A percentile compares a stretch with the other conserved stretches of the same genome.
Conservation (phyloP, 2,329 filamentous ascomycete species). For the Penicillium sp. region DNA sequence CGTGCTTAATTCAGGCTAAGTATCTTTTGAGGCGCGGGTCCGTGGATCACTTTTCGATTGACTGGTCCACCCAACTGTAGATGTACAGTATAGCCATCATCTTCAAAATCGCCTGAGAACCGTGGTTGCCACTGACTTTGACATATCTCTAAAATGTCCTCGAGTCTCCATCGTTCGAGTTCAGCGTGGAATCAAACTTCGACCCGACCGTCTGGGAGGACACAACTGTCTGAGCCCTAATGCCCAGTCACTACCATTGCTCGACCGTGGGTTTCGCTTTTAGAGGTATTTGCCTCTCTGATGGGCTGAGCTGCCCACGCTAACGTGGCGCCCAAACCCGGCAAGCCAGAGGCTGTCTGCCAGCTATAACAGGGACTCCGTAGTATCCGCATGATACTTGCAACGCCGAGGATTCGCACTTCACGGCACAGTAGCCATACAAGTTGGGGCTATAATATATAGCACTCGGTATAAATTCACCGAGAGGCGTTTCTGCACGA, state of each 20-base stretch:
- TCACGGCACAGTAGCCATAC: not conserved
- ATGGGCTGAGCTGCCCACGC: conserved; percentile 9
- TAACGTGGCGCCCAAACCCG: conserved; percentile 9
- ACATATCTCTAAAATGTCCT: conserved; percentile 2
- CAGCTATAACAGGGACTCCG: not conserved
- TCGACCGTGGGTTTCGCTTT: not conserved
- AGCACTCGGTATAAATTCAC: not conserved
- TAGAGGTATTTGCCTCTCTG: conserved; percentile 4
- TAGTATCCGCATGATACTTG: not conserved
- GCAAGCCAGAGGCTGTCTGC: conserved; percentile 12
- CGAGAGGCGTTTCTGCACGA: conserved; percentile 13
- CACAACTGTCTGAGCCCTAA: conserved; percentile 2
- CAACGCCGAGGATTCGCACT: not conserved
- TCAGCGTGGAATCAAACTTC: not conserved
- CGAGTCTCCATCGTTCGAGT: not conserved
- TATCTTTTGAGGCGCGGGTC: not conserved
- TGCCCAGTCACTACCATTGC: not conserved
- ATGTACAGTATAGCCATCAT: not conserved
- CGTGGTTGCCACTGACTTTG: conserved; percentile 1
- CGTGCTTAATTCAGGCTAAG: not conserved
- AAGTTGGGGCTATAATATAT: not conserved
- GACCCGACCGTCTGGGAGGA: not conserved
- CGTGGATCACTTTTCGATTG: not conserved
- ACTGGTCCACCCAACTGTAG: not conserved
- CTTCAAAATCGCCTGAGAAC: not conserved